Conservation (phyloP, 2,329 filamentous ascomycete species). For the Aspergillus pseudoviridinutans region DNA sequence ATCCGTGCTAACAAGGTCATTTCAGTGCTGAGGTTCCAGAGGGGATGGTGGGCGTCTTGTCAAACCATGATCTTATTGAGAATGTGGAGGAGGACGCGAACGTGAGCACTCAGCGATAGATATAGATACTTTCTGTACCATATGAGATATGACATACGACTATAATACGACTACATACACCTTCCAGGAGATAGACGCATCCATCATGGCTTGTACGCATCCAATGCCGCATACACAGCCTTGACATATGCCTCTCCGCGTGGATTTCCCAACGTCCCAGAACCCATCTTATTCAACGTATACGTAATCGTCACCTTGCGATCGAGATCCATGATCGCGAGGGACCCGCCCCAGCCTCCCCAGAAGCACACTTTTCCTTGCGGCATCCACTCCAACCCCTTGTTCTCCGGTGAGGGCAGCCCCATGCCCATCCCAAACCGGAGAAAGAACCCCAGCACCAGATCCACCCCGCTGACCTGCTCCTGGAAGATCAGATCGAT, state of each 20-base stretch:
- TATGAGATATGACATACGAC: background rate
- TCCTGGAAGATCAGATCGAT: constrained; percentile 46
- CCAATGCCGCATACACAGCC: constrained; percentile 27
- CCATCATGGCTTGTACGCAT: background rate
- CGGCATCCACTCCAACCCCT: constrained; percentile 21
- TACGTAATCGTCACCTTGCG: constrained; percentile 43
- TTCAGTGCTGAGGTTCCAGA: background rate
- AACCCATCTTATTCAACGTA: constrained; percentile 45
- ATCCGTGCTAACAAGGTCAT: background rate
- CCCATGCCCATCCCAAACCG: constrained; percentile 45
- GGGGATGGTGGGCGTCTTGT: background rate
- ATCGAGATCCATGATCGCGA: constrained; percentile 43
- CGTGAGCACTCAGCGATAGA: background rate
- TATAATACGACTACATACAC: background rate
- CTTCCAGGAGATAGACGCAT: too few relatives aligned
- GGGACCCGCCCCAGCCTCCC: constrained; percentile 46
- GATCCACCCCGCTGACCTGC: constrained; percentile 41
- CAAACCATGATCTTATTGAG: background rate
- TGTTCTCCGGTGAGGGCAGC: constrained; percentile 27
- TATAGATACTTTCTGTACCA: too few relatives aligned
- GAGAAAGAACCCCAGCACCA: constrained; percentile 32
- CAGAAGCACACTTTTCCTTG: constrained; percentile 38
- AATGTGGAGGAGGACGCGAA: background rate
- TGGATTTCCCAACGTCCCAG: constrained; percentile 26
- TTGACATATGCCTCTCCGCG: constrained; percentile 26